Evolutionary conservation across 78 protist genomes (phyloP).

Genomic region (Polysphondylium violaceum): DNA sequence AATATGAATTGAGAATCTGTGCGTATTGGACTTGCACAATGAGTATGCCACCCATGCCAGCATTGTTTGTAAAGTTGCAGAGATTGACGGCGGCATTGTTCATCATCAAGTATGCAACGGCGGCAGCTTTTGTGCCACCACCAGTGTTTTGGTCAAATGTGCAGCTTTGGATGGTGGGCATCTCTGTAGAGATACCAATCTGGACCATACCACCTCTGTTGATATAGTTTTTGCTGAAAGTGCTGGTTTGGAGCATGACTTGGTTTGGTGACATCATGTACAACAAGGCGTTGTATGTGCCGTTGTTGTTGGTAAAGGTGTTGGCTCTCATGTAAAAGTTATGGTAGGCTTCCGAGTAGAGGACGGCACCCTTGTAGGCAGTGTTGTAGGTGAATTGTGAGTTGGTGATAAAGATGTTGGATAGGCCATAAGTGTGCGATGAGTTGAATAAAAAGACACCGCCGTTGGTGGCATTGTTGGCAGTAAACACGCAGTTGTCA

Average conservation of each 20-base stretch:
- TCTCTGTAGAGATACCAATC: neutral
- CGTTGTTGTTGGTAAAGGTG: neutral
- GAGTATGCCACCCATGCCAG: neutral
- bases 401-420: neutral
- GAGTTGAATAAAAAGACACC: neutral
- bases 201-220: neutral
- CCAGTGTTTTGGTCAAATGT: neutral
- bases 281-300: neutral
- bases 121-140: neutral
- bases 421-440: neutral
- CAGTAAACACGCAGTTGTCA: neutral
- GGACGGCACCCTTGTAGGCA: neutral
- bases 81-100: neutral
- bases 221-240: neutral
- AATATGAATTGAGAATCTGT: neutral
- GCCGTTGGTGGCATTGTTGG: neutral
- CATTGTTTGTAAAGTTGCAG: slow-evolving; percentile 1
- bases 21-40: neutral
- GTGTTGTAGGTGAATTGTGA: neutral
- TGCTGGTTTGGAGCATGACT: neutral
- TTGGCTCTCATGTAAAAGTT: neutral
- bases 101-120: neutral
- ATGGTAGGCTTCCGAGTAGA: neutral
- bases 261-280: neutral
- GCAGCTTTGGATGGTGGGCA: neutral